Evolutionary conservation across 352 stramenopile genomes (phyloP).

Genomic region (Phytopythium montanum): DNA sequence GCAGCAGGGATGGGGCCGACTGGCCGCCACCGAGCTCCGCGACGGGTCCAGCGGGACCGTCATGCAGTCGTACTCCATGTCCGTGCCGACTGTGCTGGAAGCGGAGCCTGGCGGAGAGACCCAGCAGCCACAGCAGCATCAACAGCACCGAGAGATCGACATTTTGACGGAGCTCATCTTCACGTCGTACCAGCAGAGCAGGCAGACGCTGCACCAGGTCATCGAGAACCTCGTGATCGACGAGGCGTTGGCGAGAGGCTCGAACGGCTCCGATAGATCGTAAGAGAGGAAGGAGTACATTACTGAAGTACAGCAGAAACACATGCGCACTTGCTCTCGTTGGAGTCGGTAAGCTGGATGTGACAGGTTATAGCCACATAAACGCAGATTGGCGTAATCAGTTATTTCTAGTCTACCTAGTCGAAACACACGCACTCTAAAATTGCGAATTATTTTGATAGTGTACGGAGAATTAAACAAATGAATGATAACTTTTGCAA

Average conservation of each 20-base stretch:
- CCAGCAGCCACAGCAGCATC: conserved; percentile 8
- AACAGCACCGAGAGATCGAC: conserved; percentile 23
- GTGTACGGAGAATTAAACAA: background rate
- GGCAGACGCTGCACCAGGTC: conserved; percentile 23
- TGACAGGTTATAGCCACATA: background rate
- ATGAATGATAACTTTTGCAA: too few relatives aligned
- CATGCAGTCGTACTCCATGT: conserved; percentile 23
- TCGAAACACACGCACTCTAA: background rate
- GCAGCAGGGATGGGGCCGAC: conserved; percentile 19
- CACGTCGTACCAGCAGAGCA: conserved; percentile 20
- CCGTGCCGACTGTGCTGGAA: conserved; percentile 18
- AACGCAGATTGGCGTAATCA: background rate
- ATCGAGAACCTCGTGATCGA: conserved; percentile 35
- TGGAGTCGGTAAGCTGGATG: background rate
- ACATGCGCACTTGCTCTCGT: background rate
- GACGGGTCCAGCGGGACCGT: conserved; percentile 20
- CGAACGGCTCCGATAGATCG: background rate
- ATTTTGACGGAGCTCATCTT: conserved; percentile 29
- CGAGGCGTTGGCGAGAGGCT: conserved; percentile 19
- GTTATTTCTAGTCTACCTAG: background rate
- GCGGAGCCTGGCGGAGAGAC: conserved; percentile 4
- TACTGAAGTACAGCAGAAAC: too few relatives aligned
- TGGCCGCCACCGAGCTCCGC: conserved; percentile 13
- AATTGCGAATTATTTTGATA: background rate
- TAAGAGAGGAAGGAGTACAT: background rate